Conservation (phyloP, 352 stramenopile species). For the Blastocystis sp. region DNA sequence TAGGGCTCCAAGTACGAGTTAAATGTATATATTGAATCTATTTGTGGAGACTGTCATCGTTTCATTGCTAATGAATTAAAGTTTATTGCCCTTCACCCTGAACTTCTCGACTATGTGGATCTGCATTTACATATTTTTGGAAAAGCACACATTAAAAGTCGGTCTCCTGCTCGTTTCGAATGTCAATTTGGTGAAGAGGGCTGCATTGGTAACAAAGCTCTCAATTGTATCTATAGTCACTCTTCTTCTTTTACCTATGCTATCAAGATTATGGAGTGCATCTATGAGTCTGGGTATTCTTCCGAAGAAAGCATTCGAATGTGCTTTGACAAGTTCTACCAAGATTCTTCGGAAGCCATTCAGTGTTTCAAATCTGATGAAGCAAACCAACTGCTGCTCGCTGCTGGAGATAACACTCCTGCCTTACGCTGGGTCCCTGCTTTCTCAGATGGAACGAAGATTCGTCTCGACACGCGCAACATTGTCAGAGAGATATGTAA, state of each 20-base stretch:
- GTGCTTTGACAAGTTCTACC: slow-evolving; percentile 21
- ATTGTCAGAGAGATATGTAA: not conserved
- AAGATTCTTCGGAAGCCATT: not conserved
- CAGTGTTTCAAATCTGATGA: not conserved
- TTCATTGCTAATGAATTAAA: slow-evolving; percentile 43
- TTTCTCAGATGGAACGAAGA: not conserved
- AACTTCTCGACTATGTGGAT: slow-evolving; percentile 13
- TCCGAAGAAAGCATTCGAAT: not conserved
- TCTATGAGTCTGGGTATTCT: not conserved
- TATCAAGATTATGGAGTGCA: slow-evolving; percentile 23
- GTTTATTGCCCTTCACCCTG: slow-evolving; percentile 30
- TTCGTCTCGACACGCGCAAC: slow-evolving; percentile 17
- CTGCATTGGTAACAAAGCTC: not conserved
- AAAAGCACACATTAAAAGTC: not conserved
- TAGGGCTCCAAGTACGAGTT: not conserved
- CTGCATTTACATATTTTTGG: slow-evolving; percentile 29
- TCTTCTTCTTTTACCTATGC: not conserved
- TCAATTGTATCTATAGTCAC: slow-evolving; percentile 28
- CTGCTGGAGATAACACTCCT: slow-evolving; percentile 5
- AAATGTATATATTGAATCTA: slow-evolving; percentile 47
- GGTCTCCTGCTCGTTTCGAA: not conserved
- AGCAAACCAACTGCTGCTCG: not conserved
- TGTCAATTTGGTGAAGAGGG: slow-evolving; percentile 34
- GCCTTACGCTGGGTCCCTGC: slow-evolving; percentile 6
- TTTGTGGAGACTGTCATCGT: slow-evolving; percentile 32